Percentiles rank a stretch among this genome's conserved stretches.
These are phyloP conservation scores for Orbilia oligospora DNA, from an alignment of 2,329 filamentous ascomycete genomes.

Conservation along the genomic window DNA sequence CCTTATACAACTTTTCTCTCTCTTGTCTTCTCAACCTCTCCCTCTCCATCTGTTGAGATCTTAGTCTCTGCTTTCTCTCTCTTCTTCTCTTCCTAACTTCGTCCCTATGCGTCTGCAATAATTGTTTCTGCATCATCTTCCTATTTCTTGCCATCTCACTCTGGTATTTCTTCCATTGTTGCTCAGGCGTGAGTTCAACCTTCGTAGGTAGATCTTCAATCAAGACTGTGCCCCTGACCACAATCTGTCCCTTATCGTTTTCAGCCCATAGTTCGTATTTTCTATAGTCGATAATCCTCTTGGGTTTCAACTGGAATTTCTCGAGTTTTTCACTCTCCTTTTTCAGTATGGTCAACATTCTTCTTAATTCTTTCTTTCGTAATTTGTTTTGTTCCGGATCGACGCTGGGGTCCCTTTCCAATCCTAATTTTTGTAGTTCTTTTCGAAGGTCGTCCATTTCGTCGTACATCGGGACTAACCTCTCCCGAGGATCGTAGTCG, in stretches of 20 bases:
- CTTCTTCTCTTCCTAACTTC: slow-evolving; percentile 31
- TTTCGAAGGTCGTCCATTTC: slow-evolving; percentile 44
- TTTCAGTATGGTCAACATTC: neutral
- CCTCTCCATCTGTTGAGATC: slow-evolving; percentile 48
- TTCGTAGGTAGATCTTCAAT: slow-evolving; percentile 50
- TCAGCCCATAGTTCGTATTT: slow-evolving; percentile 56
- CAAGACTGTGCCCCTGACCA: slow-evolving; percentile 45
- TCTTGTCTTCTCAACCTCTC: slow-evolving; percentile 29
- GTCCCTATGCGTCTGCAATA: slow-evolving; percentile 37
- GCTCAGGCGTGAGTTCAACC: slow-evolving; percentile 45
- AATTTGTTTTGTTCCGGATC: neutral
- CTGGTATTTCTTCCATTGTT: slow-evolving; percentile 59
- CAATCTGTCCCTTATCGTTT: slow-evolving; percentile 45
- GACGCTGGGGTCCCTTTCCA: neutral
- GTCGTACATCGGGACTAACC: slow-evolving; percentile 47
- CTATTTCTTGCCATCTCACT: slow-evolving; percentile 50
- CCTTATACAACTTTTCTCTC: slow-evolving; percentile 39
- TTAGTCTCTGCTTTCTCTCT: slow-evolving; percentile 49
- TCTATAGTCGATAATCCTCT: slow-evolving; percentile 42
- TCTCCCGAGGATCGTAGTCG: slow-evolving; percentile 36
- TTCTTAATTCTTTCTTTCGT: slow-evolving; percentile 22
- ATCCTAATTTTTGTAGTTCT: slow-evolving; percentile 8
- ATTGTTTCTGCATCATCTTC: slow-evolving; percentile 47
- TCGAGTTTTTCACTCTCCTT: slow-evolving; percentile 45
- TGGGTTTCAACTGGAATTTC: slow-evolving; percentile 44